Percentiles rank a stretch among this genome's conserved stretches.
These are phyloP conservation scores for Fusarium praegraminearum DNA, from an alignment of 2,329 filamentous ascomycete species.

Conservation along the genomic window DNA sequence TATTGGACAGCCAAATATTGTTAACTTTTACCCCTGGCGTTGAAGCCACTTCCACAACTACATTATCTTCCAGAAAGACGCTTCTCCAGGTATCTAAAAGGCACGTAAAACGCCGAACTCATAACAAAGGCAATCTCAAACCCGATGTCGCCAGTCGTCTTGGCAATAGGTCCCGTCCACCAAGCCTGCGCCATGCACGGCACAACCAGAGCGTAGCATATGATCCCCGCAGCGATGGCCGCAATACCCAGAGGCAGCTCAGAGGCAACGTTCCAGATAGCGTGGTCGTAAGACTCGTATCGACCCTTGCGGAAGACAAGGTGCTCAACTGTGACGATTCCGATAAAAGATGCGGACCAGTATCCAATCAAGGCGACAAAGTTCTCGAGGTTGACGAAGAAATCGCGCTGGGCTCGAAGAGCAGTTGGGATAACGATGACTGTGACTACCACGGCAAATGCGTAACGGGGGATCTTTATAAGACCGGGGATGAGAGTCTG, in stretches of 20 bases:
- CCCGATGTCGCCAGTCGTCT: slow-evolving; percentile 72
- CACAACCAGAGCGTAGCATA: slow-evolving; percentile 65
- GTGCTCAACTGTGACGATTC: slow-evolving; percentile 62
- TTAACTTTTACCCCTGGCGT: slow-evolving; percentile 3
- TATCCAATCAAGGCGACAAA: slow-evolving; percentile 69
- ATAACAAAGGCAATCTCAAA: slow-evolving; percentile 72
- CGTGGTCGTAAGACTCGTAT: slow-evolving; percentile 60
- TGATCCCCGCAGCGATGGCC: slow-evolving; percentile 59
- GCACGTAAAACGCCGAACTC: slow-evolving; percentile 61
- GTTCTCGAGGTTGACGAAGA: slow-evolving; percentile 69
- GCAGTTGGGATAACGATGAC: slow-evolving; percentile 70
- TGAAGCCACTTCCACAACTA: slow-evolving; percentile 2
- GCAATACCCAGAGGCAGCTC: slow-evolving; percentile 61
- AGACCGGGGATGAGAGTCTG: slow-evolving; percentile 71
- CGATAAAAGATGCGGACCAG: slow-evolving; percentile 68
- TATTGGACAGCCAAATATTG: neutral
- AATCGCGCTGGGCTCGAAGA: slow-evolving; percentile 66
- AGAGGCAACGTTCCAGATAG: slow-evolving; percentile 60
- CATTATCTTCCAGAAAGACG: slow-evolving; percentile 47
- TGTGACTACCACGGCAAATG: slow-evolving; percentile 69
- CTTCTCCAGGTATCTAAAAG: slow-evolving; percentile 61
- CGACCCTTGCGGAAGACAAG: slow-evolving; percentile 61
- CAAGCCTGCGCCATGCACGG: slow-evolving; percentile 71
- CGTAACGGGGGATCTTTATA: slow-evolving; percentile 65
- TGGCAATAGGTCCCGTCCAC: slow-evolving; percentile 71